Evolutionary conservation across 2,329 filamentous ascomycete genomes (phyloP), one percentile per base, ranked within the genome.

Genomic region (Geoglossum cookeanum): DNA sequence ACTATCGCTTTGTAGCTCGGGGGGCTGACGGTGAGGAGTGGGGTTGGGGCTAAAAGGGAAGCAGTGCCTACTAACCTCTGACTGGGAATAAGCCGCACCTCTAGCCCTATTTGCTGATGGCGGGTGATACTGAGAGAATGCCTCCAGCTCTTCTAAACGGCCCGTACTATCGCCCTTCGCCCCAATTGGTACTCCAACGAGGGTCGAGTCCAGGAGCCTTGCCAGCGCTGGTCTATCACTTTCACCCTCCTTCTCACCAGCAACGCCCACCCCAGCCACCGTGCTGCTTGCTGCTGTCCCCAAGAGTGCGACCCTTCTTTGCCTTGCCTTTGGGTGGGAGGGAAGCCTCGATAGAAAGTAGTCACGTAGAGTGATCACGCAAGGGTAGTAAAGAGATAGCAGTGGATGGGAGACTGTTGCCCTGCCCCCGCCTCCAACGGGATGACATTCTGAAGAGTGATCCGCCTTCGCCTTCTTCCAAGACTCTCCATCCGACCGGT

Each of bases 301-400:
- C 66, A 62, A 49, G 68, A 70, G 65, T 11, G 67, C 65, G 58
- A 78, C 70, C 59, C 68, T 72, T 42, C 74, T 72, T 47, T 71
- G 72, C 49, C 75, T 71, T 56, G 68, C 68, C 59, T 71, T 84
- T 4, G 87, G 91, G 9, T 79, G 75, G n/a, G 68, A 62, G 0
- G 86, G 84, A 9, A 94, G 75, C 59, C 74, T 78, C 22, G 73
- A 72, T 53, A 90, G 71, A 44, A 60, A 58, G 35, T 59, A 58
- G 27, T 56, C 61, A 63, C 87, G 81, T 58, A 95, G 72, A 0
- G 81, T 81, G 57, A 79, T 68, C 11, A 89, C 76, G 52, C 75
- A 69, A 6, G 75, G 70, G 69, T 89, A 94, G 69, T 83, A 85
- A 60, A 78, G 76, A 51, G 74, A 75, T 58, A 94, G 74, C 37